Percentiles rank a stretch among this genome's conserved stretches.
phyloP scores from a whole-genome alignment of 1,139 yeast species.

The Wickerhamiella pararugosa region DNA sequence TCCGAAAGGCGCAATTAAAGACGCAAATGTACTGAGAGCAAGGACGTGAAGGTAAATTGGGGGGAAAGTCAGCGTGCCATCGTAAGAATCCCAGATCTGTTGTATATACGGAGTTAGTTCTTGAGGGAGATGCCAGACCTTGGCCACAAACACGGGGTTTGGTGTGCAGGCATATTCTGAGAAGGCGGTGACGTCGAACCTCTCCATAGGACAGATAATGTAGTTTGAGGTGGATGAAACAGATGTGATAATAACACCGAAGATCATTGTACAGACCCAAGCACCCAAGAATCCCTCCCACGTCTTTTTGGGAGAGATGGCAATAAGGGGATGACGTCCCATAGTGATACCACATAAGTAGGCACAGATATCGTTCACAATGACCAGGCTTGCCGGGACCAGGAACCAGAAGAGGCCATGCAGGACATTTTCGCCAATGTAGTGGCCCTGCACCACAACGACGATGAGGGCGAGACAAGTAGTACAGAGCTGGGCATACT shows the following conservation, averaged over 20 bases:
- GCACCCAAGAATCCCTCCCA: constrained; percentile 97
- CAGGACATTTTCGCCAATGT: constrained; percentile 77
- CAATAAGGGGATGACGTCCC: constrained; percentile 84
- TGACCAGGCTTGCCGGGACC: constrained; percentile 80
- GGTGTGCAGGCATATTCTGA: constrained; percentile 60
- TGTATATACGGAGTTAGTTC: constrained; percentile 2
- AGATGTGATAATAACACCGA: constrained; percentile 53
- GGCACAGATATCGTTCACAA: constrained; percentile 91
- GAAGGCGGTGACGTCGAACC: constrained; percentile 42
- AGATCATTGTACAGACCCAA: constrained; percentile 80
- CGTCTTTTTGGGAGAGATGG: constrained; percentile 91
- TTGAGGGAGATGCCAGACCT: constrained; percentile 40
- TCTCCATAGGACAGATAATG: constrained; percentile 77
- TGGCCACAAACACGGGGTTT: constrained; percentile 76
- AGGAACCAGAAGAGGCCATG: constrained; percentile 92
- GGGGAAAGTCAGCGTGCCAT: constrained; percentile 35
- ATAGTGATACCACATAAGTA: constrained; percentile 93
- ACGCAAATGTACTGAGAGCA: constrained; percentile 83
- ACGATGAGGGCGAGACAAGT: constrained; percentile 87
- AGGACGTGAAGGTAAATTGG: constrained; percentile 86
- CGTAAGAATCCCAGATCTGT: constrained; percentile 27
- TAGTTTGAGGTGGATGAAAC: constrained; percentile 52
- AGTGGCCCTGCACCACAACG: constrained; percentile 88
- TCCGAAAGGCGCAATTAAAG: constrained; percentile 95
- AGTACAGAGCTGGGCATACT: constrained; percentile 83